Conservation (phyloP, 176 grass and related monocot species). For the Tillandsia leiboldiana region DNA sequence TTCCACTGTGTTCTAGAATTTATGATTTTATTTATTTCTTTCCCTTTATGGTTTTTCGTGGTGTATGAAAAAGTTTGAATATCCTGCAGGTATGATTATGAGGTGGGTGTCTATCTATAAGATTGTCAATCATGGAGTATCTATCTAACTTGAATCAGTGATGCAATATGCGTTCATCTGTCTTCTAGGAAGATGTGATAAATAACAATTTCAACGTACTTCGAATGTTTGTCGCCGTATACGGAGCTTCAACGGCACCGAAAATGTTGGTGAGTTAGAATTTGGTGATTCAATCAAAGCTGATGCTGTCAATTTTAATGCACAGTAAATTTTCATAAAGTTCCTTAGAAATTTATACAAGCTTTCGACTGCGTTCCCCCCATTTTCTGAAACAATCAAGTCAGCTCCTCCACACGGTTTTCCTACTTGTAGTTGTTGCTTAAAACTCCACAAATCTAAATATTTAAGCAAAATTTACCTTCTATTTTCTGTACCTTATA, state of each 20-base stretch:
- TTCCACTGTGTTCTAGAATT: neutral
- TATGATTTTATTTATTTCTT: neutral
- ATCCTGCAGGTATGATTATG: slow-evolving; percentile 89
- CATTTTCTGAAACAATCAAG: neutral
- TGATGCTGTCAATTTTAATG: neutral
- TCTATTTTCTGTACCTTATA: no score
- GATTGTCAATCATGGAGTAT: slow-evolving; percentile 9
- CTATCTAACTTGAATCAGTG: slow-evolving; percentile 16
- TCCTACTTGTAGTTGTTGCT: neutral
- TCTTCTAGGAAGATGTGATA: slow-evolving; percentile 64
- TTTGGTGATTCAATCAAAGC: neutral
- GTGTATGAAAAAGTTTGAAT: slow-evolving; percentile 20
- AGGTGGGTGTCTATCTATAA: slow-evolving; percentile 46
- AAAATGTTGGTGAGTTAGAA: slow-evolving; percentile 59
- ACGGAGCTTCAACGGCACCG: slow-evolving; percentile 73
- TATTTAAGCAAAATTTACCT: no score
- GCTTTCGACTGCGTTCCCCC: neutral
- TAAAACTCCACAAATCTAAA: neutral
- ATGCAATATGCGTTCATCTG: slow-evolving; percentile 5
- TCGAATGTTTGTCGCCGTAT: slow-evolving; percentile 74
- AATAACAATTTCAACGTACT: slow-evolving; percentile 76
- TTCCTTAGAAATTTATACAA: neutral
- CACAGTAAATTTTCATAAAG: neutral
- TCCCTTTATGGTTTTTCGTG: neutral
- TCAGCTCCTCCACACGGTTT: neutral